Base-by-base conservation (phyloP, 768 basidiomycete genomes). In the Rhizopogon vinicolor region DNA sequence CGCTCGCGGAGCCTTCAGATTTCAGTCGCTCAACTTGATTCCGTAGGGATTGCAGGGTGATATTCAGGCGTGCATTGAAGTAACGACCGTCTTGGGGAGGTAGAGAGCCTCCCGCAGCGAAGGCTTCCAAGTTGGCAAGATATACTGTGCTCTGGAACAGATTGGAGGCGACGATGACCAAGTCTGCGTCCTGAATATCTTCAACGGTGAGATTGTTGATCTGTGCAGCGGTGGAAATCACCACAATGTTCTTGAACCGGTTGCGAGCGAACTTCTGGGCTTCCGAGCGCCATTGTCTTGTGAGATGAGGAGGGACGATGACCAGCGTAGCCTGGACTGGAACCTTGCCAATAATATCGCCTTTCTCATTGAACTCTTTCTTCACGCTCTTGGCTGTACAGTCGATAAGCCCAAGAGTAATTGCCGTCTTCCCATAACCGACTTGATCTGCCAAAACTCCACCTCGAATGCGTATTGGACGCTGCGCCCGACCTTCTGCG, bases 361-460 rank as follows among this genome's bases (percentile, higher is more conserved):
- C 72, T 57, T 77, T 74, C 51, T 78, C 75, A 29, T 76, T 68
- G 59, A 87, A 83, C 59, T 89, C 87, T 57, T 79, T 74, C 53
- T 74, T 70, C 48, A 87, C 81, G 16, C 71, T 70, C 60, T 82
- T 78, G 18, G 75, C 71, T 19, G 85, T 77, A 64, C 86, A 86
- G 63, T 93, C 89, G 58, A 97, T 87, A 56, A 98, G 78, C 18
- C 88, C 94, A 29, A 98, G 79, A 2, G 92, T 93, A 60, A 97
- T 95, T 19, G 93, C 94, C 0, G 95, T 98, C 74, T 98, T 98
- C 16, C 95, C 95, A 65, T 98, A 98, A 50, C 95, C 95, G 57
- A 98, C 95, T 73, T 95, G 89, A 63, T 98, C 95, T 12, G 94
- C 94, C 44, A 97, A 82, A 46, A 97, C 94, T 10, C 95, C 94